Percentiles rank a stretch among this genome's conserved stretches.
Conservation (phyloP, 345 rosid genomes). For the Viola odorata region DNA sequence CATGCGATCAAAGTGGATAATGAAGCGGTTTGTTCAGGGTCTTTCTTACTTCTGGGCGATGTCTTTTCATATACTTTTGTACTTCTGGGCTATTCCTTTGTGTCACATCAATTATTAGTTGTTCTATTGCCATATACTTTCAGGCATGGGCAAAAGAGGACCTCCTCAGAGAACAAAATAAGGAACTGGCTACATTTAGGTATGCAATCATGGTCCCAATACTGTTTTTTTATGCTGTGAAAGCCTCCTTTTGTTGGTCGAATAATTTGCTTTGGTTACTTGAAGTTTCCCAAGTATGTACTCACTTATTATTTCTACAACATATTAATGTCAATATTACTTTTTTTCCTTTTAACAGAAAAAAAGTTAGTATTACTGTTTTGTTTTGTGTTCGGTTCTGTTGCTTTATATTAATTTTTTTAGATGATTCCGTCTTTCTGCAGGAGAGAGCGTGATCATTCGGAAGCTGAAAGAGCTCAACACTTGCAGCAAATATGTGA, state of each 20-base stretch:
- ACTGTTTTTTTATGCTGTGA: neutral
- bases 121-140: conserved; percentile 9
- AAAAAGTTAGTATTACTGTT: too few species aligned
- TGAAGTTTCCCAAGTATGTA: too few species aligned
- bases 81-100: neutral
- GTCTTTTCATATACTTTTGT: neutral
- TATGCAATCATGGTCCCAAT: conserved; percentile 10
- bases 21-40: conserved; percentile 60
- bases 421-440: conserved; percentile 4
- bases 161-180: conserved; percentile 79
- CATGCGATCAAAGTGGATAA: conserved; percentile 80
- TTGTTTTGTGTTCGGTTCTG: too few species aligned
- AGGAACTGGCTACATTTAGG: conserved; percentile 85
- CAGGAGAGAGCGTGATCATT: conserved; percentile 98
- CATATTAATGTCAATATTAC: too few species aligned
- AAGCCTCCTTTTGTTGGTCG: neutral
- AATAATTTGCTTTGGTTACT: too few species aligned
- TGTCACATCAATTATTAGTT: conserved; percentile 7
- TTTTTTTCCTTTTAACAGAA: too few species aligned
- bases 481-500: conserved; percentile 73
- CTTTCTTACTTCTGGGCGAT: neutral
- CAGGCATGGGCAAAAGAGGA: conserved; percentile 99
- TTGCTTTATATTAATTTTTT: neutral
- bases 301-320: too few species aligned
- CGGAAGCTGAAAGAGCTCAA: conserved; percentile 89